Conservation (phyloP, 2,329 filamentous ascomycete species). For the Periglandula ipomoeae region DNA sequence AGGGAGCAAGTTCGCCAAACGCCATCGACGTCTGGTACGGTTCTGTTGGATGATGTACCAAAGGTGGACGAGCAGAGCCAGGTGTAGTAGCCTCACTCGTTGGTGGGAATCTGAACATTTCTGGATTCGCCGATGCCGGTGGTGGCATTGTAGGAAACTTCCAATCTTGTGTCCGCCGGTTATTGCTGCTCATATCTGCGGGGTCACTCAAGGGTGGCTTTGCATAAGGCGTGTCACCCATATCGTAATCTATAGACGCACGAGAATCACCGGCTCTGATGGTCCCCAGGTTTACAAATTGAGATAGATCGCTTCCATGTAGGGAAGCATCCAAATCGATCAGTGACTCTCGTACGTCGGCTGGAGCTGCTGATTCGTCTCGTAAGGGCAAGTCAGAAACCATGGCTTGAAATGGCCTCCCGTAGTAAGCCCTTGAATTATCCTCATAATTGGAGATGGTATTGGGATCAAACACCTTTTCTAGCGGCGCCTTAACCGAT, state of each 20-base stretch:
- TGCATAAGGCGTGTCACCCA: conserved; percentile 33
- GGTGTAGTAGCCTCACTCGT: conserved; percentile 22
- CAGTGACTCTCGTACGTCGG: conserved; percentile 49
- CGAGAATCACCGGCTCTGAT: conserved; percentile 41
- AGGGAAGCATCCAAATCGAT: conserved; percentile 57
- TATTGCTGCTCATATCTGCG: conserved; percentile 39
- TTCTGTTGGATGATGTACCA: conserved; percentile 44
- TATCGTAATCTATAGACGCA: conserved; percentile 39
- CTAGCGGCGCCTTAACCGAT: conserved; percentile 48
- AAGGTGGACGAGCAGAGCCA: conserved; percentile 29
- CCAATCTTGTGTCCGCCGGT: conserved; percentile 46
- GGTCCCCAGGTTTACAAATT: conserved; percentile 53
- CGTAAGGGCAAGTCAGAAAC: conserved; percentile 49
- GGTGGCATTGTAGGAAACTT: conserved; percentile 45
- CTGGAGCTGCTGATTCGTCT: conserved; percentile 41
- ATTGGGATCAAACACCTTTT: conserved; percentile 58
- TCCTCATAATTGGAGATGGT: conserved; percentile 57
- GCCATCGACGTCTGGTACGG: conserved; percentile 33
- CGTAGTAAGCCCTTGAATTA: conserved; percentile 53
- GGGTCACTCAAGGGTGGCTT: conserved; percentile 49
- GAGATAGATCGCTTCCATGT: conserved; percentile 44
- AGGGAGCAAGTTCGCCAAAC: conserved; percentile 31
- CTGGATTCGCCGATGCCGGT: conserved; percentile 43
- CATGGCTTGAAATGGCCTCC: conserved; percentile 31
- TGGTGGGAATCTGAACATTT: conserved; percentile 42